Evolutionary conservation across 352 stramenopile species (phyloP).

Genomic region (Globisporangium ultimum): DNA sequence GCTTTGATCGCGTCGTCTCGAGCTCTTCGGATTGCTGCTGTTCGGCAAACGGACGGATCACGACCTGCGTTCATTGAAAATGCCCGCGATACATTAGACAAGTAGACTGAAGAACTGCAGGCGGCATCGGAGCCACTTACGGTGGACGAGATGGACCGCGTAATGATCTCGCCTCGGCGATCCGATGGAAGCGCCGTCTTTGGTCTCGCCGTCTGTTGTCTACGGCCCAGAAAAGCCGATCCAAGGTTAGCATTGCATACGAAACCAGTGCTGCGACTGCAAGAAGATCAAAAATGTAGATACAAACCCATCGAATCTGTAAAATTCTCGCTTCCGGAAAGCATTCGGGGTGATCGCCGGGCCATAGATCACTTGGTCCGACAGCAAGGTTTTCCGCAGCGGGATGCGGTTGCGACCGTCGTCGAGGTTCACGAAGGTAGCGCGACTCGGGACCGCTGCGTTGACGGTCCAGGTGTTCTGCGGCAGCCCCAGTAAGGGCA

Average conservation of each 20-base stretch:
- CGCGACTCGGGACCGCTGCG: slow-evolving; percentile 4
- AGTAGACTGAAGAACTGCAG: not conserved
- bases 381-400: slow-evolving; percentile 40
- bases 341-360: slow-evolving; percentile 54
- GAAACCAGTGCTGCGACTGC: too few species aligned
- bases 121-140: slow-evolving; percentile 14
- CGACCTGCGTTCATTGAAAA: slow-evolving; percentile 22
- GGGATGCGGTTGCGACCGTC: slow-evolving; percentile 61
- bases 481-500: not conserved
- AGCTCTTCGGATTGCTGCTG: slow-evolving; percentile 4
- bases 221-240: not conserved
- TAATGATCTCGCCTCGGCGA: slow-evolving; percentile 40
- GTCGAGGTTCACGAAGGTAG: slow-evolving; percentile 44
- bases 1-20: slow-evolving; percentile 8
- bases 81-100: too few species aligned
- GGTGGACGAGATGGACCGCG: slow-evolving; percentile 35
- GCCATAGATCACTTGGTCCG: slow-evolving; percentile 63
- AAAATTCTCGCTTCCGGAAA: slow-evolving; percentile 13
- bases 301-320: too few species aligned
- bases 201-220: slow-evolving; percentile 15
- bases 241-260: too few species aligned
- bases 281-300: not conserved
- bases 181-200: slow-evolving; percentile 29
- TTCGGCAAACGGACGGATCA: slow-evolving; percentile 56
- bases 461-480: slow-evolving; percentile 15